A percentile compares a stretch with the other conserved stretches of the same genome.
Conservation (phyloP, 345 rosid genomes). For the Geranium brycei region DNA sequence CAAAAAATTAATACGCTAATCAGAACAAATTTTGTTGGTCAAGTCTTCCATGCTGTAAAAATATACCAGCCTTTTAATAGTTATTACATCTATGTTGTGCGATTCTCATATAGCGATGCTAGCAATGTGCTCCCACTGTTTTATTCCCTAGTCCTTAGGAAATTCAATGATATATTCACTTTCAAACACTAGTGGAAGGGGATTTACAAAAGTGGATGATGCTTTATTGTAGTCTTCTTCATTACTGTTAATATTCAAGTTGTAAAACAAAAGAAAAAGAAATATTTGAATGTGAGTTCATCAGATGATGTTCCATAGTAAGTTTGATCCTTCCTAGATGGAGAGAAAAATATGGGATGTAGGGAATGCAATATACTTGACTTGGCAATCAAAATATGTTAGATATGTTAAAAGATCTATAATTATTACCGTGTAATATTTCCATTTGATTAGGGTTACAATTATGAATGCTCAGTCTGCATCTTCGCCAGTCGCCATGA, state of each 20-base stretch:
- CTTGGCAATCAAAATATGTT: conserved; percentile 1
- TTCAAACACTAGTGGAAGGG: too few relatives aligned
- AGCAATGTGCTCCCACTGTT: background rate
- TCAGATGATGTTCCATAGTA: background rate
- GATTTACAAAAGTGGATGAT: too few relatives aligned
- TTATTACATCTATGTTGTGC: background rate
- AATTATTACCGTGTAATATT: conserved; percentile 48
- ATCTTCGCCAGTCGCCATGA: conserved; percentile 41
- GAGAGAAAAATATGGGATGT: too few relatives aligned
- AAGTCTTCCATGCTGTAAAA: background rate
- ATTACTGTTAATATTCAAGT: background rate
- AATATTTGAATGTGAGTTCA: background rate
- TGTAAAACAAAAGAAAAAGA: background rate
- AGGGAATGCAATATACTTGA: background rate
- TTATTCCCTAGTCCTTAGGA: background rate
- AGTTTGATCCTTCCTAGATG: background rate
- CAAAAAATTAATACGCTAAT: too few relatives aligned
- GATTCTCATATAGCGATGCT: background rate
- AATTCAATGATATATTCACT: too few relatives aligned
- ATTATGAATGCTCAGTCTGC: conserved; percentile 46
- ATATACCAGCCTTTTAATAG: background rate
- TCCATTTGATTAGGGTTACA: conserved; percentile 49
- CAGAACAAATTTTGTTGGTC: background rate
- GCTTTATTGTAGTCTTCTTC: background rate
- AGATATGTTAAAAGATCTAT: background rate